Evolutionary conservation across 352 stramenopile genomes (phyloP), one percentile per base, ranked within the genome.

Genomic region (Pythium periplocum): DNA sequence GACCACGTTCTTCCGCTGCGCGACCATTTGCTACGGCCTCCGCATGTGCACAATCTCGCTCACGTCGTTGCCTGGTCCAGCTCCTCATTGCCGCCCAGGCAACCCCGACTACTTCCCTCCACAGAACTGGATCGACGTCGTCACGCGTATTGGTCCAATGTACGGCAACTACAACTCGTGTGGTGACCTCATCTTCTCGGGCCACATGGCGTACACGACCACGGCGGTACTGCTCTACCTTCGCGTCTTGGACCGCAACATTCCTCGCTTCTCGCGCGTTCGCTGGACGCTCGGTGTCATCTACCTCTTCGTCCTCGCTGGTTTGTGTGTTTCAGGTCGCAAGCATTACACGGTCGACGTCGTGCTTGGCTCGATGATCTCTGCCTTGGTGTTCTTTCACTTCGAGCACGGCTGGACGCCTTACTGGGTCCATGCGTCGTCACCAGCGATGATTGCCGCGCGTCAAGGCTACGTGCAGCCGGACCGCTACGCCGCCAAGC

Each of bases 271-370:
- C 40, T 73, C 69, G 2, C 39, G 43, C 31, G 35, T 64, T 17
- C 57, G 63, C 11, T 75, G 66, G 57, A 31, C 54, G 31, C n/a
- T 71, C 8, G 69, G 62, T 10, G 48, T 57, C 11, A 30, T 47
- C 4, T 78, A 75, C 48, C 48, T 78, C 40, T n/a, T 59, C 10
- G 46, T 53, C 10, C 54, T 75, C 33, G 67, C 66, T 2, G 61
- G 48, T 17, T 61, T 78, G 8, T 73, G 63, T 40, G 52, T 78
- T 41, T 59, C 69, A 2, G 62, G 63, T 0, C 69, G 66, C 37
- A 75, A 75, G 45, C 66, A 78, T 55, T 78, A 78, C 51, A 69
- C 66, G 2, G 69, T 78, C 34, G 69, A 78, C 46, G 62, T 78
- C 36, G 57, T 70, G 44, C 66, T 78, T 5, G 69, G 69, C 11